Percentiles rank a stretch among this genome's conserved stretches.
phyloP scores from a whole-genome alignment of 805 yeast genomes.

The Starmera pachycereana region DNA sequence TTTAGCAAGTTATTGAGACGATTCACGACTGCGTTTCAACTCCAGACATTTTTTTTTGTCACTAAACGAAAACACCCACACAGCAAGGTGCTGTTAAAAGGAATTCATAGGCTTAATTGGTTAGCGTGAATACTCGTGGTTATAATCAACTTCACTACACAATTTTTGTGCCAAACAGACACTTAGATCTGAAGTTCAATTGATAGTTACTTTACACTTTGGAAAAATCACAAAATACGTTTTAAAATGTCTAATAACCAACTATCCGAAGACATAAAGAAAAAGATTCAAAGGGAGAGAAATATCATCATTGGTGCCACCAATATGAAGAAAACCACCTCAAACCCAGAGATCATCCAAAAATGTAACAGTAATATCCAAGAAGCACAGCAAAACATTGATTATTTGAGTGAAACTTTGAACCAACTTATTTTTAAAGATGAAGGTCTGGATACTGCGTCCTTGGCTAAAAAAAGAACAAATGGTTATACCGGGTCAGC shows the following conservation, averaged over 20 bases:
- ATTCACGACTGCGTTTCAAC: too few species aligned
- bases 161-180: too few species aligned
- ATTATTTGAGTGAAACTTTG: conserved; percentile 73
- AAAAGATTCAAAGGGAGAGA: conserved; percentile 80
- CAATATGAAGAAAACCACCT: conserved; percentile 65
- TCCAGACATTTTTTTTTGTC: too few species aligned
- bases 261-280: conserved; percentile 57
- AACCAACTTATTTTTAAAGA: conserved; percentile 36
- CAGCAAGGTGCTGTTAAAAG: too few species aligned
- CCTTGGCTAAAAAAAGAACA: too few species aligned
- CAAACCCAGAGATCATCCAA: conserved; percentile 76
- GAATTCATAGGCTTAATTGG: too few species aligned
- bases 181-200: too few species aligned
- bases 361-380: conserved; percentile 83
- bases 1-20: too few species aligned
- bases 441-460: background rate
- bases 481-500: conserved; percentile 1
- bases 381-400: conserved; percentile 87
- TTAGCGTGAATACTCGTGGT: too few species aligned
- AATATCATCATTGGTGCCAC: conserved; percentile 85
- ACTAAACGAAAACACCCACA: too few species aligned
- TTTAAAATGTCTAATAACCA: conserved; percentile 21
- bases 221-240: background rate
- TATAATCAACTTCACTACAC: too few species aligned
- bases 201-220: too few species aligned